Conservation (phyloP, 192 early-diverging fungal genomes). For the Chytriomyces sp. region DNA sequence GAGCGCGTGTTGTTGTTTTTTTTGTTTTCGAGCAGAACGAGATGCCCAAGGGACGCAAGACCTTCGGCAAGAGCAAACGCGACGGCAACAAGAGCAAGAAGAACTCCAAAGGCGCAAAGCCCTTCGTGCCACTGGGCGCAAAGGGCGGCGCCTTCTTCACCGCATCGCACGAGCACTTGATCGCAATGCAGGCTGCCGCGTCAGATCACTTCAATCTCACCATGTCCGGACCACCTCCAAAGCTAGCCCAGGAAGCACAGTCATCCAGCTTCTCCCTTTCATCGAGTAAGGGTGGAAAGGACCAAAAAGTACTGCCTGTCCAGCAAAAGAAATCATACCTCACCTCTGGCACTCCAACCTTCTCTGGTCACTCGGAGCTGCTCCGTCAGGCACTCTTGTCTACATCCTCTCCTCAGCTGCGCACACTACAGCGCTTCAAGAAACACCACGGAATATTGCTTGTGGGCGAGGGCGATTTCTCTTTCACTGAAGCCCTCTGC, state of each 20-base stretch:
- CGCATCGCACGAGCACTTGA: conserved; percentile 1
- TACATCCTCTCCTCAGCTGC: conserved; percentile 26
- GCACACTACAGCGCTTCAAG: conserved; percentile 17
- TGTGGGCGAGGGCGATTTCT: conserved; percentile 53
- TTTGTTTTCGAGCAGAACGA: neutral
- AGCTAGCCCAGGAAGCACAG: neutral
- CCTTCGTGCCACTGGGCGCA: conserved; percentile 1
- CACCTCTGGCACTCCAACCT: neutral
- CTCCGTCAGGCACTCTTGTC: conserved; percentile 31
- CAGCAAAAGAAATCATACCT: neutral
- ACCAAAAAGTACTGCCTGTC: too few species aligned
- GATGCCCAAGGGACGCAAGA: conserved; percentile 2
- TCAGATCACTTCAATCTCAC: neutral
- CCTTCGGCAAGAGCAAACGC: neutral
- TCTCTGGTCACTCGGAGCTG: neutral
- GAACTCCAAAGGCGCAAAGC: neutral
- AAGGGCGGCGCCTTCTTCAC: conserved; percentile 30
- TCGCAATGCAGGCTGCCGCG: neutral
- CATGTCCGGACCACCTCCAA: neutral
- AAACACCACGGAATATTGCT: conserved; percentile 40
- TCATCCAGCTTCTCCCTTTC: neutral
- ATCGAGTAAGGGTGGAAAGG: neutral
- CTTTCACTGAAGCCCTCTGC: conserved; percentile 39
- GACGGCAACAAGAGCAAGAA: too few species aligned
- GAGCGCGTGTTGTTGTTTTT: conserved; percentile 17